Evolutionary conservation across 805 yeast genomes (phyloP).

Genomic region (Sugiyamaella lignohabitans): DNA sequence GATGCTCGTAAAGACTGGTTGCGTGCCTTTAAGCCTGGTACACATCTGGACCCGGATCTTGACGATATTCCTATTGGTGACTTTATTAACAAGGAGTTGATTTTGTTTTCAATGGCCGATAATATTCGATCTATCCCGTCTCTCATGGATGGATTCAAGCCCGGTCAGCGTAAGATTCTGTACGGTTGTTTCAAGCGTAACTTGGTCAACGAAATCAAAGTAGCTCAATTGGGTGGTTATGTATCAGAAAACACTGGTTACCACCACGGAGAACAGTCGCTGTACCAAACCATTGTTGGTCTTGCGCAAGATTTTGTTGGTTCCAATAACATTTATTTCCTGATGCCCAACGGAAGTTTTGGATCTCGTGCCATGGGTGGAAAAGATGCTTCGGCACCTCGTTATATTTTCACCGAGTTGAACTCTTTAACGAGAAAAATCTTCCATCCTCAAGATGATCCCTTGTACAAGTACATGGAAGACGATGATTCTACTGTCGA

Average conservation of each 20-base stretch:
- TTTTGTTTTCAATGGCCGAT: slow-evolving; percentile 94
- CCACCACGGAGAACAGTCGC: slow-evolving; percentile 90
- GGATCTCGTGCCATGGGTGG: slow-evolving; percentile 97
- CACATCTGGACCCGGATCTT: slow-evolving; percentile 75
- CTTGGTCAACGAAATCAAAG: slow-evolving; percentile 73
- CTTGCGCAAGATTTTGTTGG: slow-evolving; percentile 95
- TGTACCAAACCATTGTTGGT: slow-evolving; percentile 85
- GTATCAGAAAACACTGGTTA: slow-evolving; percentile 85
- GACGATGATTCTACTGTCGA: slow-evolving; percentile 94
- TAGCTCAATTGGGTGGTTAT: slow-evolving; percentile 84
- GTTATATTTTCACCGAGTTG: slow-evolving; percentile 88
- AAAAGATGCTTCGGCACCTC: slow-evolving; percentile 96
- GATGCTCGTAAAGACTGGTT: slow-evolving; percentile 98
- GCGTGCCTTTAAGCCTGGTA: slow-evolving; percentile 84
- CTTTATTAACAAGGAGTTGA: slow-evolving; percentile 90
- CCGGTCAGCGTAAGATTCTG: slow-evolving; percentile 92
- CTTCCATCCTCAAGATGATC: slow-evolving; percentile 74
- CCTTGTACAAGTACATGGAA: slow-evolving; percentile 68
- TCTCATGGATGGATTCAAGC: slow-evolving; percentile 90
- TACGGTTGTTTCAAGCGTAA: slow-evolving; percentile 83
- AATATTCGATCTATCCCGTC: slow-evolving; percentile 93
- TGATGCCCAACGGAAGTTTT: slow-evolving; percentile 89
- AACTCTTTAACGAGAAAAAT: slow-evolving; percentile 67
- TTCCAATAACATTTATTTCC: slow-evolving; percentile 74
- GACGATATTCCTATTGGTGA: slow-evolving; percentile 81